Evolutionary conservation across 1,284 basidiomycete species (phyloP).

Genomic region (Boletus mariae): DNA sequence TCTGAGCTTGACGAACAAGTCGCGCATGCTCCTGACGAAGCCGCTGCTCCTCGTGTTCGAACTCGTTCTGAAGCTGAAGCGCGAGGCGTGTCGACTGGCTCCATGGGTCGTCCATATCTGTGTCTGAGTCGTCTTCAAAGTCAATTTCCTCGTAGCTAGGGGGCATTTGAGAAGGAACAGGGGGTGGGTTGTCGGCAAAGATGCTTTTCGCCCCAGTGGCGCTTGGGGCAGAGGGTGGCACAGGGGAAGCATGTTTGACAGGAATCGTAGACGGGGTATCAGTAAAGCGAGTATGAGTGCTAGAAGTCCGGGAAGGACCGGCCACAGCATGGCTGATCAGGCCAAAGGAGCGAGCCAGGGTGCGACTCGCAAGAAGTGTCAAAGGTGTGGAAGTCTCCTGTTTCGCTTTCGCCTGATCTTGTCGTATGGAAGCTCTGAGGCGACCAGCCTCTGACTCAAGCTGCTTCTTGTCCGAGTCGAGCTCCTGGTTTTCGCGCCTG

Average conservation of each 20-base stretch:
- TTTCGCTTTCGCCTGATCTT: slow-evolving; percentile 13
- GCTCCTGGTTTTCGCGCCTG: slow-evolving; percentile 30
- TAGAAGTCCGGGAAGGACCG: slow-evolving; percentile 30
- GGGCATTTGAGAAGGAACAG: slow-evolving; percentile 13
- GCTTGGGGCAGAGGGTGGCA: background rate
- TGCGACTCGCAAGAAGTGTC: background rate
- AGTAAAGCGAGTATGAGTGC: background rate
- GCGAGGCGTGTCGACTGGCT: slow-evolving; percentile 25
- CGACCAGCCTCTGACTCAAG: slow-evolving; percentile 32
- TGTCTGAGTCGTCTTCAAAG: background rate
- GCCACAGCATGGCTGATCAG: slow-evolving; percentile 19
- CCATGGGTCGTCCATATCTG: slow-evolving; percentile 11
- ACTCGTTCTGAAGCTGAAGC: slow-evolving; percentile 39
- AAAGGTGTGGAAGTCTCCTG: background rate
- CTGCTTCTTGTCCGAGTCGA: slow-evolving; percentile 34
- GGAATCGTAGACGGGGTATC: background rate
- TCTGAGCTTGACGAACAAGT: slow-evolving; percentile 27
- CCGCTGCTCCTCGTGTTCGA: slow-evolving; percentile 42
- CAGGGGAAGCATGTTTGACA: background rate
- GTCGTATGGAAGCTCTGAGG: slow-evolving; percentile 26
- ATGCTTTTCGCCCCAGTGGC: slow-evolving; percentile 20
- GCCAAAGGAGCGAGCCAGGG: slow-evolving; percentile 3
- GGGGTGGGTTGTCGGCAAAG: slow-evolving; percentile 30
- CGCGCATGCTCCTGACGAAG: slow-evolving; percentile 37
- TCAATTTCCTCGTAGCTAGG: slow-evolving; percentile 13